Evolutionary conservation across 1,284 basidiomycete species (phyloP).

Genomic region (Chiua sp.): DNA sequence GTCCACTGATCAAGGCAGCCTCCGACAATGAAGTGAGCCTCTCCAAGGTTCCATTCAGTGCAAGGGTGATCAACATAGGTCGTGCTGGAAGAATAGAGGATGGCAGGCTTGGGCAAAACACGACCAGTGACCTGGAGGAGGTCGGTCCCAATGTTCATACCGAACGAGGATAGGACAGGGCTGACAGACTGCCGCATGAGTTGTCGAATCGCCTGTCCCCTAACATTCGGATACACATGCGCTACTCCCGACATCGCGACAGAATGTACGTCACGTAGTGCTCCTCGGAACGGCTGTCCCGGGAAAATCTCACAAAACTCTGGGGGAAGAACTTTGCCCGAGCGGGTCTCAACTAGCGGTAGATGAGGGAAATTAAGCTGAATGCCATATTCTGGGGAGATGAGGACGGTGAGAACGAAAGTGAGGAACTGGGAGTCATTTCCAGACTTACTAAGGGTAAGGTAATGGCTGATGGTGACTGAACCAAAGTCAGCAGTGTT

Average conservation of each 20-base stretch:
- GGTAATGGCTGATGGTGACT: slow-evolving; percentile 69
- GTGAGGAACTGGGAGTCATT: background rate
- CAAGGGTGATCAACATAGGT: slow-evolving; percentile 50
- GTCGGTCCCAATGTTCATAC: slow-evolving; percentile 59
- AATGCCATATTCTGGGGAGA: too few relatives aligned
- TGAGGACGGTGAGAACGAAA: too few relatives aligned
- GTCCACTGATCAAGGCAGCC: slow-evolving; percentile 62
- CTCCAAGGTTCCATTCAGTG: slow-evolving; percentile 69
- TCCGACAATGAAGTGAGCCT: slow-evolving; percentile 64
- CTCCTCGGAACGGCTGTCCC: slow-evolving; percentile 69
- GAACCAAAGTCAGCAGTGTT: slow-evolving; percentile 51
- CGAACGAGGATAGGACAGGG: slow-evolving; percentile 56
- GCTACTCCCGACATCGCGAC: slow-evolving; percentile 69
- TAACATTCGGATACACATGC: slow-evolving; percentile 68
- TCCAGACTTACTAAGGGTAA: slow-evolving; percentile 56
- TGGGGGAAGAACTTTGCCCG: slow-evolving; percentile 49
- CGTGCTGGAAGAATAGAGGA: slow-evolving; percentile 54
- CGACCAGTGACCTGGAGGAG: slow-evolving; percentile 79
- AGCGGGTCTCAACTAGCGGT: slow-evolving; percentile 55
- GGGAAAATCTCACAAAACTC: slow-evolving; percentile 76
- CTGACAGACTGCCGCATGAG: slow-evolving; percentile 60
- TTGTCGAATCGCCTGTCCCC: slow-evolving; percentile 60
- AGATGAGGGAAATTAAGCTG: slow-evolving; percentile 48
- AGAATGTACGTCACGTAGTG: slow-evolving; percentile 69
- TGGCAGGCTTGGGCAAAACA: slow-evolving; percentile 60